These are phyloP conservation scores for Arabidopsis lyrata DNA, from an alignment of 441 rosid species.

Conservation along the genomic window DNA sequence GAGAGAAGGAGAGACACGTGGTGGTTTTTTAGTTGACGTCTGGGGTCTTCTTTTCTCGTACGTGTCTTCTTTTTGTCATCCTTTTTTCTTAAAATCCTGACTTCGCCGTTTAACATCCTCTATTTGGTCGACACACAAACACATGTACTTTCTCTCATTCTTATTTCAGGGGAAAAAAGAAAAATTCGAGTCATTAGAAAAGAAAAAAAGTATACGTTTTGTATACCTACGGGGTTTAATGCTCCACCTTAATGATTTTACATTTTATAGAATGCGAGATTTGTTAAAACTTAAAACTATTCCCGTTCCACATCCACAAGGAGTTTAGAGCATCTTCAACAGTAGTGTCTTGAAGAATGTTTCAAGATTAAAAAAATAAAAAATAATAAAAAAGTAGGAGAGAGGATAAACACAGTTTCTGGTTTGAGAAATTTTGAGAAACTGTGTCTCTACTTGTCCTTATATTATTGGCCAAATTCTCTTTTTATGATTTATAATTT, in stretches of 20 bases:
- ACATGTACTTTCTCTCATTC: background rate
- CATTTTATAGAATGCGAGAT: background rate
- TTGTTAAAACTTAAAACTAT: background rate
- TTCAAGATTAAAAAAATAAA: no score
- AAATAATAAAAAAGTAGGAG: no score
- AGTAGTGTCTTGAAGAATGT: no score
- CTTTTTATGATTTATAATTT: no score
- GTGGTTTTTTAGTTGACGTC: slow-evolving; percentile 31
- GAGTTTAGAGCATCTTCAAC: no score
- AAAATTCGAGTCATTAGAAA: background rate
- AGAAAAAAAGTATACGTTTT: background rate
- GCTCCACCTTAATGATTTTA: slow-evolving; percentile 6
- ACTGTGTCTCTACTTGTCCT: no score
- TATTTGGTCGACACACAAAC: slow-evolving; percentile 32
- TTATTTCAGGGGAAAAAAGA: background rate
- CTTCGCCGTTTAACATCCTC: slow-evolving; percentile 40
- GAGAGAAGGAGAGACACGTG: slow-evolving; percentile 41
- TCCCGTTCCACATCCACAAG: background rate
- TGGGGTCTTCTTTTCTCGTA: slow-evolving; percentile 37
- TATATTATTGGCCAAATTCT: no score
- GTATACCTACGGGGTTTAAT: background rate
- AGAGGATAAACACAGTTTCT: no score
- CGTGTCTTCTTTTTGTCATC: slow-evolving; percentile 34
- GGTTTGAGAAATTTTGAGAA: no score
- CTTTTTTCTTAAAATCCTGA: slow-evolving; percentile 18